Conservation (phyloP, 305 asterid species). For the Fraxinus velutina region DNA sequence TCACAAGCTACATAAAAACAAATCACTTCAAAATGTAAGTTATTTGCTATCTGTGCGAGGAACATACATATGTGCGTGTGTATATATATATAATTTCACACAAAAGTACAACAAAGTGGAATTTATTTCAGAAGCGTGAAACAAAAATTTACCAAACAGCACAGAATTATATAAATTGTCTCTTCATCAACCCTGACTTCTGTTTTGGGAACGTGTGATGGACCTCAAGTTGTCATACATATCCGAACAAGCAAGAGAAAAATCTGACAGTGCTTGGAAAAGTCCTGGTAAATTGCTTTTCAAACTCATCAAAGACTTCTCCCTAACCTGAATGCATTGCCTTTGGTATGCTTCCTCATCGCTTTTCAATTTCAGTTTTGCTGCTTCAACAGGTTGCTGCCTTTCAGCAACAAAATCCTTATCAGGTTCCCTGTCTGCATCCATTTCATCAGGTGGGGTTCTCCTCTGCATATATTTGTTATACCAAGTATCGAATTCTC, state of each 20-base stretch:
- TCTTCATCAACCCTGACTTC: slow-evolving; percentile 36
- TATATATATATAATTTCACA: slow-evolving; percentile 29
- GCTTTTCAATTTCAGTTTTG: slow-evolving; percentile 53
- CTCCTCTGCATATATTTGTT: slow-evolving; percentile 63
- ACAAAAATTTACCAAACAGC: background rate
- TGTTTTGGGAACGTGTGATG: slow-evolving; percentile 33
- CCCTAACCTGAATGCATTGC: slow-evolving; percentile 81
- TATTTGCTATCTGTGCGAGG: slow-evolving; percentile 25
- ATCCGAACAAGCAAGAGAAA: slow-evolving; percentile 76
- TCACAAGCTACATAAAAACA: background rate
- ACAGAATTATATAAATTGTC: slow-evolving; percentile 21
- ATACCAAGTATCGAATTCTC: slow-evolving; percentile 76
- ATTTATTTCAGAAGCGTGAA: slow-evolving; percentile 23
- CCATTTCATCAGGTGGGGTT: slow-evolving; percentile 64
- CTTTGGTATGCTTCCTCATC: slow-evolving; percentile 64
- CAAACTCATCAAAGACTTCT: slow-evolving; percentile 69
- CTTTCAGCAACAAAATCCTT: slow-evolving; percentile 43
- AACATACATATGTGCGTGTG: slow-evolving; percentile 10
- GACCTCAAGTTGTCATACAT: slow-evolving; percentile 69
- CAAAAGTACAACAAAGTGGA: slow-evolving; percentile 21
- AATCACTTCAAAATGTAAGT: background rate
- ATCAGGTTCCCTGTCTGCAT: slow-evolving; percentile 49
- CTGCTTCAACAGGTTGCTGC: slow-evolving; percentile 51
- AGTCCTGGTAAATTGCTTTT: slow-evolving; percentile 80
- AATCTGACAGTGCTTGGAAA: slow-evolving; percentile 61